Base-by-base conservation (phyloP, 2,329 filamentous ascomycete species). In the Penicillium capsulatum region DNA sequence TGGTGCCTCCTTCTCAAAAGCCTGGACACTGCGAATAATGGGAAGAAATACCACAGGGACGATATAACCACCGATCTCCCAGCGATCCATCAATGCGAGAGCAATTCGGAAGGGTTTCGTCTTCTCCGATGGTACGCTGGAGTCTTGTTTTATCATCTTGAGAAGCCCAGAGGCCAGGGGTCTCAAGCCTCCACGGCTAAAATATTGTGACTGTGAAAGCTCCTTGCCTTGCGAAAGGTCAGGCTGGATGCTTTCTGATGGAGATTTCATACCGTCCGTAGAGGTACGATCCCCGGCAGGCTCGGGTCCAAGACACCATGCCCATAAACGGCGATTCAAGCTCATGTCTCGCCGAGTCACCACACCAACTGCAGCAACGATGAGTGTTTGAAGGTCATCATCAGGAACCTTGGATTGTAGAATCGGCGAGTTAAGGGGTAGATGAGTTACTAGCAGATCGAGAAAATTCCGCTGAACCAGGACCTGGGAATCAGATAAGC, bases 291-390 rank as follows among this genome's bases (percentile, higher is more conserved):
- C 67, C 30, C 57, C 56, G 3, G 64, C 48, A n/a, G 71, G 63
- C 37, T 80, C 87, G 2, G 90, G 90, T 0, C 92, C 92, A 2
- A 98, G 73, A 45, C 97, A 82, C 92, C 92, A 98, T 30, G 86
- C 81, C 89, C 91, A 97, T n/a, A 98, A 70, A 26, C 92, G 80
- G 53, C 92, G 76, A 61, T 98, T 98, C 34, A 98, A 70, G 59
- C 91, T 94, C 92, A 98, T 98, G 50, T 98, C 92, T 65, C 90
- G 80, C 34, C 92, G 79, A 14, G 82, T 82, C 1, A 97, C 88
- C 14, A 98, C 90, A 1, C 86, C 82, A n/a, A 82, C 81, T 4
- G 91, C 90, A 11, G 91, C 86, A 42, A 81, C 77, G 20, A 96
- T 76, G 2, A 98, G 74, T 2, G 87, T 77, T 58, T 95, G 83